Evolutionary conservation across 2,329 filamentous ascomycete species (phyloP), one percentile per base, ranked within the genome.

Genomic region (Fusarium sp.): DNA sequence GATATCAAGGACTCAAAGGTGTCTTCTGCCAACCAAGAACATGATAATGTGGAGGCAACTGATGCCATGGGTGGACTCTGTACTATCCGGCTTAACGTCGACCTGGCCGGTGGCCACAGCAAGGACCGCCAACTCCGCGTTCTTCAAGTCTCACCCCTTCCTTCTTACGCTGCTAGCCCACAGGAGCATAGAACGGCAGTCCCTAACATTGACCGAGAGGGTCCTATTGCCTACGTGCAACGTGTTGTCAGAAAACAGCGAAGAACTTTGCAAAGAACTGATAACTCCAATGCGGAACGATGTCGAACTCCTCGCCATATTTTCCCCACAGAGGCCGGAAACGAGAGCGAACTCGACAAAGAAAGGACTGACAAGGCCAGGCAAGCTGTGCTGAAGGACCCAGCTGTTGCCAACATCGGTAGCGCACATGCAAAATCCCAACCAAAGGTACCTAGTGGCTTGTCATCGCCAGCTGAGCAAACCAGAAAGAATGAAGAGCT

Each of bases 311-410:
- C 45, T 48, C 34, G 26, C 20, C 38, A n/a, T 32, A 32, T 13
- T 39, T 56, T 34, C 22, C 15, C 28, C 12, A 18, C 28, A 14
- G 39, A 32, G 26, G 11, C 20, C 20, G 45, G n/a, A n/a, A 41
- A 47, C 36, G 56, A n/a, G 24, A 20, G 17, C 12, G 54, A 14
- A 26, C 18, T 20, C 22, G 22, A 56, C 18, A 14, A 26, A 13
- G 32, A 55, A n/a, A 52, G 14, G 10, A 28, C 66, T 17, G 47
- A 50, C 20, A 68, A 44, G 34, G 71, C 73, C 26, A 67, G 68
- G 38, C 50, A 71, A 17, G 73, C 73, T n/a, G 66, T 77, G 9
- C 30, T 74, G 8, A 54, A 66, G 18, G 73, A 75, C n/a, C 66
- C 68, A n/a, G 73, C 75, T 15, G 63, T 77, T 28, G 59, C 68